Evolutionary conservation across 2,329 filamentous ascomycete species (phyloP), one percentile per base, ranked within the genome.

Genomic region (Hymenoscyphus infarciens): DNA sequence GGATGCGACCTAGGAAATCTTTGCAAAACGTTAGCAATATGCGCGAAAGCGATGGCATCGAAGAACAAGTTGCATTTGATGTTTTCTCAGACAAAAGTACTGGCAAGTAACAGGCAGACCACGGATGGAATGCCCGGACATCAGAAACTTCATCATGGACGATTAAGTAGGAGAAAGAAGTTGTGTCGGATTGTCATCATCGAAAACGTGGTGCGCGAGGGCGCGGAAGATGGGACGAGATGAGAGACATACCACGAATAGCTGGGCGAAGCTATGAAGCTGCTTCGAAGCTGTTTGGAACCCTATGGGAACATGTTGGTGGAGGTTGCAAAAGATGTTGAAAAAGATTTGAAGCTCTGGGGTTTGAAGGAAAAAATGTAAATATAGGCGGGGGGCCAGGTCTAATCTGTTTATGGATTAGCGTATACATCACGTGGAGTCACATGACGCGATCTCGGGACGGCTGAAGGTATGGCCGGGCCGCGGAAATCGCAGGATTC

Each of bases 161-260:
- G 90, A 91, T 83, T 93, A 88, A 80, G 88, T 82, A 87, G 84
- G 88, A 88, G 90, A 92, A 92, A 91, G 89, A 92, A 92, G 89
- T 89, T 68, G 68, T 82, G 81, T 80, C 81, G 82, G 80, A 74
- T 75, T 76, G 79, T 81, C 90, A 84, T 92, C 90, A 92, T 92
- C 38, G 68, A 45, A 67, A 61, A 27, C 10, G 16, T 33, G 31
- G 58, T n/a, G 45, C 42, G 58, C 55, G 59, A 42, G 22, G 52
- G 13, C 22, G 52, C 31, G 33, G 39, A 54, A 38, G 29, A 55
- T 29, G 39, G 38, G 60, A 63, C n/a, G 61, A 62, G 45, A 42
- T 31, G 56, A 22, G 33, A 27, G 31, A 66, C 65, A 64, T 67
- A 69, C 68, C 62, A 62, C 38, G n/a, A 19, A 15, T 55, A 22